Conservation (phyloP, 73 alveolate species). For the Blepharisma japonicum region DNA sequence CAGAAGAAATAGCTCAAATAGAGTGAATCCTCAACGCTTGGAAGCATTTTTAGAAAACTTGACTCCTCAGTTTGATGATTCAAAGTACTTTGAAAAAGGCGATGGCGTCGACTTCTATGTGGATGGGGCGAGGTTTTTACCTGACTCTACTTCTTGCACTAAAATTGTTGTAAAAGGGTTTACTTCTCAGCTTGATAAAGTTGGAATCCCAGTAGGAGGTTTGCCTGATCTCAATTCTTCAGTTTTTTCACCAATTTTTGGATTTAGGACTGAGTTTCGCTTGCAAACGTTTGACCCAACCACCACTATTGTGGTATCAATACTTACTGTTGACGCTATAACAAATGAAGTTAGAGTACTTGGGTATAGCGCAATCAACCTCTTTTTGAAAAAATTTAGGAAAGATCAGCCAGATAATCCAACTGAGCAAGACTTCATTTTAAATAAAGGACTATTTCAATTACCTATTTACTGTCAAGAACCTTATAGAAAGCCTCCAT, state of each 20-base stretch:
- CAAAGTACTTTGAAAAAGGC: slow-evolving; percentile 48
- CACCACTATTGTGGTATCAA: slow-evolving; percentile 54
- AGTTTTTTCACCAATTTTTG: slow-evolving; percentile 57
- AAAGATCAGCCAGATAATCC: slow-evolving; percentile 54
- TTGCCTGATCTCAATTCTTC: slow-evolving; percentile 56
- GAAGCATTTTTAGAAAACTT: slow-evolving; percentile 48
- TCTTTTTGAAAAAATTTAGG: slow-evolving; percentile 62
- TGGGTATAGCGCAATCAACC: slow-evolving; percentile 77
- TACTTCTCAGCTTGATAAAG: slow-evolving; percentile 47
- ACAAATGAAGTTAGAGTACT: slow-evolving; percentile 64
- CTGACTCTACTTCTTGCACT: slow-evolving; percentile 77
- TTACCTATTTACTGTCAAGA: slow-evolving; percentile 63
- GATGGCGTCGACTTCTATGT: slow-evolving; percentile 85
- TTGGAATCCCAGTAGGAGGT: slow-evolving; percentile 55
- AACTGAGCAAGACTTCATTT: slow-evolving; percentile 51
- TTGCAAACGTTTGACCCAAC: slow-evolving; percentile 71
- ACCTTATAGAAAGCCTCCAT: slow-evolving; percentile 65
- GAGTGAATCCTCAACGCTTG: slow-evolving; percentile 15
- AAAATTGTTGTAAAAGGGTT: slow-evolving; percentile 44
- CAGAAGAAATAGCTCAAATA: slow-evolving; percentile 20
- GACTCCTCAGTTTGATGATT: slow-evolving; percentile 49
- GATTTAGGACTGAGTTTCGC: slow-evolving; percentile 76
- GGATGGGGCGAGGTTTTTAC: slow-evolving; percentile 79
- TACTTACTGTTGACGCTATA: slow-evolving; percentile 68
- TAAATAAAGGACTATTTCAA: slow-evolving; percentile 69